Base-by-base conservation (phyloP, 2,329 filamentous ascomycete species). In the Phaeophleospora eucalypticola region DNA sequence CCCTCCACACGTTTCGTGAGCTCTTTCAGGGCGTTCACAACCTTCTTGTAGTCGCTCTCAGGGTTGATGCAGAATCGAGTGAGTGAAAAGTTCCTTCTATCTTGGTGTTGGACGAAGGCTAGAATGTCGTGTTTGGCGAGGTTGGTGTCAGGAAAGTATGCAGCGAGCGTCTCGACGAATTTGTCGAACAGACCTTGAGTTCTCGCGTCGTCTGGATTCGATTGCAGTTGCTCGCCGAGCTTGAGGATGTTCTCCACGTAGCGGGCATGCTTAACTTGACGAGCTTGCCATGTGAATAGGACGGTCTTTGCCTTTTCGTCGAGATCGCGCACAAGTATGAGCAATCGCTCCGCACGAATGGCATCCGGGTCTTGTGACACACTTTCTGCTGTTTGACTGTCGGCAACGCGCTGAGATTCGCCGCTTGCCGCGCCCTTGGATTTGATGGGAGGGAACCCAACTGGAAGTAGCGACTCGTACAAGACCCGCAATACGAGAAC, bases 31-130 rank as follows among this genome's bases (percentile, higher is more conserved):
- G 91, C 89, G 59, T 90, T 88, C 53, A 85, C 81, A 36, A 96
- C 88, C 33, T 88, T 95, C 60, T 89, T 86, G 67, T 95, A 97
- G 62, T 98, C 93, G 59, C 86, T 90, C 53, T 91, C 86, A 3
- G 87, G 82, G 21, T 83, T 84, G 65, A 90, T 88, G 43, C 89
- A 83, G 65, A 90, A 96, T 47, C 86, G 84, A 56, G 96, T 82
- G 17, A 98, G 80, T 60, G 94, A 86, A 67, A 96, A 97, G 59
- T 81, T 86, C 46, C 93, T 84, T 42, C 91, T 84, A 64, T 98
- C 90, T 61, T 97, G 88, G 58, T 84, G 77, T 67, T 91, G 95
- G 32, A 89, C 89, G 64, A 96, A 97, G 60, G 87, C 94, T 71
- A 87, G 84, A 10, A 98, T 72, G 66, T 97, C 89, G 14, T 82